phyloP scores from a whole-genome alignment of 139 green algal genomes.

The Volvox africanus region DNA sequence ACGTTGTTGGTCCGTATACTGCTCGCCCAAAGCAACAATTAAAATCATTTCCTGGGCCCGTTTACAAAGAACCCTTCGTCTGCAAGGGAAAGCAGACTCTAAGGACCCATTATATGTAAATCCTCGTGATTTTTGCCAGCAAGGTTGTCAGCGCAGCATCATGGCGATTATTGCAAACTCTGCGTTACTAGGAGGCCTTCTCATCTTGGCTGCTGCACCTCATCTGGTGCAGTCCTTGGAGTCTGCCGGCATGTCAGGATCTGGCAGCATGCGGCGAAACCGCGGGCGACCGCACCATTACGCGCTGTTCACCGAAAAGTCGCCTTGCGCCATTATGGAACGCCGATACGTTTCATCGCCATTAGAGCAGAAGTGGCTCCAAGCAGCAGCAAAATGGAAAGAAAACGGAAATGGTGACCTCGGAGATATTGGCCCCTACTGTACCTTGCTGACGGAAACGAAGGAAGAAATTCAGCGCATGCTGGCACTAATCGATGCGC shows the following conservation, averaged over 20 bases:
- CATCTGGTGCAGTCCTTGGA: not conserved
- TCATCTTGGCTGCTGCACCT: too few relatives aligned
- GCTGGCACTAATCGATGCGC: not conserved
- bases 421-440: not conserved
- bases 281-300: slow-evolving; percentile 9
- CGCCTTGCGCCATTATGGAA: slow-evolving; percentile 2
- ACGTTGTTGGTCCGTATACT: too few relatives aligned
- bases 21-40: too few relatives aligned
- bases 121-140: too few relatives aligned
- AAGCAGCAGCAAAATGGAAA: slow-evolving; percentile 3
- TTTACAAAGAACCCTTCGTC: too few relatives aligned
- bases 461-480: not conserved
- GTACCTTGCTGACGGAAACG: slow-evolving; percentile 15
- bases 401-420: not conserved
- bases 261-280: not conserved
- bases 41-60: too few relatives aligned
- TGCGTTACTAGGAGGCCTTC: too few relatives aligned
- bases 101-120: too few relatives aligned
- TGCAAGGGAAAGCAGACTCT: too few relatives aligned
- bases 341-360: slow-evolving; percentile 7
- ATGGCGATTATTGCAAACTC: too few relatives aligned
- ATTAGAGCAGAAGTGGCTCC: slow-evolving; percentile 15
- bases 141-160: too few relatives aligned
- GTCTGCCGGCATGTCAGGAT: not conserved
- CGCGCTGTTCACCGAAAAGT: not conserved